These are phyloP conservation scores for Oryza nivara DNA, from an alignment of 176 grass and related monocot species.

Conservation along the genomic window DNA sequence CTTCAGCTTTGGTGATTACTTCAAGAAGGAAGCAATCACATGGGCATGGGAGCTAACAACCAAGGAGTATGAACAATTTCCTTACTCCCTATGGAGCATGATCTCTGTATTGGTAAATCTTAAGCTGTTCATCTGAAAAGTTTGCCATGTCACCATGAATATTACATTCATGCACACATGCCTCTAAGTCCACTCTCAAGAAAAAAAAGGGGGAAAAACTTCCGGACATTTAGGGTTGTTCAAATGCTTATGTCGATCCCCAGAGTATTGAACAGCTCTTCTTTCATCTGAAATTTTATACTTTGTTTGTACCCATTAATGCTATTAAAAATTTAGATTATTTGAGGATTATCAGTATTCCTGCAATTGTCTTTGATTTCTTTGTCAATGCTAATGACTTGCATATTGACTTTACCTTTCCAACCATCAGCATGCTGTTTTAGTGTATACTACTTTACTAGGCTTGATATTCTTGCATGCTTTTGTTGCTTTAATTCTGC, in stretches of 20 bases:
- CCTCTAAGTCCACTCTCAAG: neutral
- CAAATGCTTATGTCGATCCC: conserved; percentile 24
- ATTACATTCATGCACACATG: neutral
- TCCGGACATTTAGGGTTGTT: neutral
- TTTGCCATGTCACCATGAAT: conserved; percentile 15
- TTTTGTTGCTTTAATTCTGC: conserved; percentile 15
- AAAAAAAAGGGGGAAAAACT: neutral
- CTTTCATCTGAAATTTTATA: conserved; percentile 14
- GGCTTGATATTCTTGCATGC: neutral
- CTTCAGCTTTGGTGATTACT: conserved; percentile 99
- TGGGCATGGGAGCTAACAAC: conserved; percentile 98
- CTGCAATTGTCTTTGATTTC: conserved; percentile 23
- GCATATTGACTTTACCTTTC: neutral
- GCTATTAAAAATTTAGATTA: conserved; percentile 10
- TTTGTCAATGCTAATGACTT: conserved; percentile 23
- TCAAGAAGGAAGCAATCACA: conserved; percentile 89
- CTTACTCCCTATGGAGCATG: conserved; percentile 53
- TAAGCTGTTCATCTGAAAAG: conserved; percentile 52
- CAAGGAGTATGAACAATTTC: conserved; percentile 87
- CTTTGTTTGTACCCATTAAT: neutral
- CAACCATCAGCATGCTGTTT: neutral
- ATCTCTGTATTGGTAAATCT: conserved; percentile 69
- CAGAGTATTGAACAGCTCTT: conserved; percentile 17
- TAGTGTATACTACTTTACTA: neutral
- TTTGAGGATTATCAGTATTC: neutral